phyloP scores from a whole-genome alignment of 108 stramenopile genomes.

The Skeletonema menzelii region DNA sequence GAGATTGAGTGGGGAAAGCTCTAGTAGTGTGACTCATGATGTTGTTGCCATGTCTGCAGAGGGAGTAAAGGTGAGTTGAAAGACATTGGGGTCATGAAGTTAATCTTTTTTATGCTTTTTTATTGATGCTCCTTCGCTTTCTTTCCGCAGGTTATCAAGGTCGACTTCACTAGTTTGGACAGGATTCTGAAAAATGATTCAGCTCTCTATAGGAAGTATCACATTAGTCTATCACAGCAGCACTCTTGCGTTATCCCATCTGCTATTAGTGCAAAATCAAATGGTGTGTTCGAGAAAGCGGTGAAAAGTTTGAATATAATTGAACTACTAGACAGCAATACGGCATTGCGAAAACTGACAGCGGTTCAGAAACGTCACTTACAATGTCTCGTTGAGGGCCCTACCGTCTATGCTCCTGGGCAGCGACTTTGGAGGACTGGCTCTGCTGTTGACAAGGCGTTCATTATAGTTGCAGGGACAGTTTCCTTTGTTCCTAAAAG shows the following conservation, averaged over 20 bases:
- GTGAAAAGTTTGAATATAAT: constrained; percentile 63
- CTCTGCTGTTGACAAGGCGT: constrained; percentile 77
- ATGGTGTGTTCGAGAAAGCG: constrained; percentile 41
- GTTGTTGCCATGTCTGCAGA: constrained; percentile 81
- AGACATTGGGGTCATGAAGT: background rate
- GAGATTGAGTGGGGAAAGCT: constrained; percentile 70
- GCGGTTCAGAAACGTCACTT: constrained; percentile 88
- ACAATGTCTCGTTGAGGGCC: constrained; percentile 82
- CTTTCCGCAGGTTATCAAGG: constrained; percentile 56
- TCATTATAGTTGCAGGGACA: constrained; percentile 78
- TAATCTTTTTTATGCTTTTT: background rate
- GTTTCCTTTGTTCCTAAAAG: constrained; percentile 76
- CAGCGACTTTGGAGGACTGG: constrained; percentile 81
- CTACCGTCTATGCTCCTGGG: constrained; percentile 68
- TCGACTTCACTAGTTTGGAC: constrained; percentile 70
- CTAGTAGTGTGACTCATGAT: constrained; percentile 57
- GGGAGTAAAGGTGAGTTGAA: constrained; percentile 73
- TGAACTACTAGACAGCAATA: constrained; percentile 78
- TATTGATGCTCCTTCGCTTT: background rate
- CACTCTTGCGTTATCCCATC: constrained; percentile 34
- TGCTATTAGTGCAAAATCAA: constrained; percentile 23
- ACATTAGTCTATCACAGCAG: constrained; percentile 56
- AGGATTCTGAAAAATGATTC: constrained; percentile 76
- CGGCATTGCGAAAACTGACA: constrained; percentile 76
- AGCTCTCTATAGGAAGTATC: constrained; percentile 69